Base-by-base conservation (phyloP, 805 yeast species). In the Tetrapisispora nanseiensis region DNA sequence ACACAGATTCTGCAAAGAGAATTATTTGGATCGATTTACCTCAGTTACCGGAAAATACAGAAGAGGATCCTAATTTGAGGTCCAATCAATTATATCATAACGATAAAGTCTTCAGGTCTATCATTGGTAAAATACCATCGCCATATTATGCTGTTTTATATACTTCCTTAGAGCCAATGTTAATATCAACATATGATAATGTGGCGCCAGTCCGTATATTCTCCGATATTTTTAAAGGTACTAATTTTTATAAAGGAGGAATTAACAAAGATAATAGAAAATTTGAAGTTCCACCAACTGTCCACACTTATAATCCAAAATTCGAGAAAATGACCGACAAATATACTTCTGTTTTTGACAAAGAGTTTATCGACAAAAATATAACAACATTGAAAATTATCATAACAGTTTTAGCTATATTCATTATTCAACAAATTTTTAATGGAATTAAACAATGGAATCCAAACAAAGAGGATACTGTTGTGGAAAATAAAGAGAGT, bases 121-220 rank as follows among this genome's bases (percentile, higher is more conserved):
- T 83, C 3, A 48, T 83, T 15, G 71, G 83, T 29, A 76, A 75
- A 42, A 59, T 83, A 11, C 95, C 96, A 1, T 70, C 89, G 0
- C 95, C 95, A 0, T 74, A 75, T 46, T 72, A 71, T 42, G 67
- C 86, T 2, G 62, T 87, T 2, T 58, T 86, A 2, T 66, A 78
- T 15, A 24, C 27, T 11, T 24, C 27, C 8, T 24, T 24, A 24
- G 27, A 24, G 11, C 10, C 27, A 24, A 11, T 8, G 10, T 8
- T 11, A 11, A 24, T 24, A 8, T 8, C 10, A 8, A 24, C 10
- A 8, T 24, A 24, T 24, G 27, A 24, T 24, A 24, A 24, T 24
- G 11, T 24, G 11, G 8, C 27, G 8, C 27, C 27, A 24, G 11
- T 24, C 11, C 68, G 66, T 42, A 68, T 80, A 1, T 82, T 82